Base-by-base conservation (phyloP, 192 early-diverging fungal species). In the Rhizophagus sp. region DNA sequence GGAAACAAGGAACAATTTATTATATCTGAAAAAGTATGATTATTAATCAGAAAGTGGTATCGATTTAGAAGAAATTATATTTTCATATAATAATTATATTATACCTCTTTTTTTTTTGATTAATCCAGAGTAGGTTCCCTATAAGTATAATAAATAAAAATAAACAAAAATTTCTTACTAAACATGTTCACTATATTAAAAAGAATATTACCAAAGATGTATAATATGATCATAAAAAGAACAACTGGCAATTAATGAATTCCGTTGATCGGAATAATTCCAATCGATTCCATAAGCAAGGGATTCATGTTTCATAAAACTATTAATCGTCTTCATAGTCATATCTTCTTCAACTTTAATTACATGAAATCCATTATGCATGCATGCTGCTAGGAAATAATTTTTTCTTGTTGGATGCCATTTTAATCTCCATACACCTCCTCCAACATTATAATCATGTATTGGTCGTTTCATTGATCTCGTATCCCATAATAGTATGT, bases 401-500 rank as follows among this genome's bases (percentile, higher is more conserved):
- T 87, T 82, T 2, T 88, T 81, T 10, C 88, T 83, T 0, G 84
- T 87, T 1, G 97, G 97, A 80, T 98, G 96, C 96, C 97, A 99
- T 86, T 95, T 95, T 50, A 99, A 82, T 30, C 96, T 85, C 97
- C 97, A 99, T 12, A 97, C 94, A 12, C 97, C 97, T 8, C 97
- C 96, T 36, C 92, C 95, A 22, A 92, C 90, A 39, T 88, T 88
- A 62, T 89, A 81, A 25, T 94, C 92, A 1, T 84, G 78, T 64
- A 96, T 30, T 4, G 96, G 96, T 25, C 74, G 57, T n/a, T 91
- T 86, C 93, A 97, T 95, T 10, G 82, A 88, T 12, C 97, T 90
- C 6, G 89, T 94, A 81, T 99, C 97, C 97, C 97, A 99, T 57
- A 97, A 88, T 72, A 93, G 80, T 57, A 98, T 85, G 25, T 89